Percentiles rank a stretch among this genome's conserved stretches.
Conservation (phyloP, 805 yeast genomes). For the Saccharomycopsis fodiens region DNA sequence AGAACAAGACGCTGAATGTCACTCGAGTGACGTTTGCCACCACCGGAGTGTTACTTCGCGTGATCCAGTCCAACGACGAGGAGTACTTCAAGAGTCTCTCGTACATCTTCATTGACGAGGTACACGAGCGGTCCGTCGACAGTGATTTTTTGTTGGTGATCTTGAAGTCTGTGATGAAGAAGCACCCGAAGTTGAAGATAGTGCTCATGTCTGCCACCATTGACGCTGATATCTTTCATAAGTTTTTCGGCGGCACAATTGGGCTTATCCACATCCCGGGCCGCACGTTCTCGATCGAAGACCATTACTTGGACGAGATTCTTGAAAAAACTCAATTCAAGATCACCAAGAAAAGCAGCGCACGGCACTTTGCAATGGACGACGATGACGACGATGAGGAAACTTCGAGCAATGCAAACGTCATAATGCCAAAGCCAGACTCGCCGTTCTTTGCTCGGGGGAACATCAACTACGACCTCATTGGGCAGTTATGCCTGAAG, state of each 20-base stretch:
- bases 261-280: conserved; percentile 84
- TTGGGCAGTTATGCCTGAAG: conserved; percentile 45
- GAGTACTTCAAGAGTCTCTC: conserved; percentile 46
- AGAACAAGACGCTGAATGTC: conserved; percentile 47
- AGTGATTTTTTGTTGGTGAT: conserved; percentile 78
- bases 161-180: conserved; percentile 50
- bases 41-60: conserved; percentile 83
- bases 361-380: conserved; percentile 20
- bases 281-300: conserved; percentile 85
- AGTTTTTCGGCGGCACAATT: conserved; percentile 48
- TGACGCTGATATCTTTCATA: conserved; percentile 55
- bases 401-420: conserved; percentile 29
- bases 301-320: conserved; percentile 63
- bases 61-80: conserved; percentile 47
- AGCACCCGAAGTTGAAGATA: conserved; percentile 50
- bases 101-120: conserved; percentile 86
- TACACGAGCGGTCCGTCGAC: conserved; percentile 92
- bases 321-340: conserved; percentile 50
- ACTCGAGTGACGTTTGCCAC: conserved; percentile 87
- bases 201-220: conserved; percentile 94
- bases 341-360: conserved; percentile 26
- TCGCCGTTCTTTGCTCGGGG: conserved; percentile 61
- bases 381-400: conserved; percentile 22
- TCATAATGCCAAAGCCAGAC: conserved; percentile 51
- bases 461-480: conserved; percentile 65